Evolutionary conservation across 768 basidiomycete species (phyloP), one percentile per base, ranked within the genome.

Genomic region (Mycena floridula): DNA sequence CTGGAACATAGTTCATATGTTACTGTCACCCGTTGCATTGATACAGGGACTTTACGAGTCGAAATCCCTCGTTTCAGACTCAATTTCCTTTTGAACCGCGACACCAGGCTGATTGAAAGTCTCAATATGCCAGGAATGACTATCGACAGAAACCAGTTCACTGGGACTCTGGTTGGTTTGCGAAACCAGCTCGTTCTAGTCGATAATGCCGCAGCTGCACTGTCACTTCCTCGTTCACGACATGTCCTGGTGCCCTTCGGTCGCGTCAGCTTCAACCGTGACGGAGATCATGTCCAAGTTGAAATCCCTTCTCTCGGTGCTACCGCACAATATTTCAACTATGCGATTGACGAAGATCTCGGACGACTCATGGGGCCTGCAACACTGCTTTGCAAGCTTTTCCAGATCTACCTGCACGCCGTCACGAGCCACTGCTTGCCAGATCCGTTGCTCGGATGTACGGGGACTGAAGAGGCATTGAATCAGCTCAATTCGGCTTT

Each of bases 131-230:
- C n/a, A n/a, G 18, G 18, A 13, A 73, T 72, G 62, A 54, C 69
- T 13, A 57, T 75, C n/a, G 70, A 74, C 42, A 1, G 41, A 2
- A 40, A 58, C 26, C 76, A 76, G 46, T 70, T 61, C 1, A 55
- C 56, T 1, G 72, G 72, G 1, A 67, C 72, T 1, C 54, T 79
- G 52, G 62, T 73, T 28, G 77, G 76, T 13, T 51, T 78, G 25
- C 28, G 38, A 25, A 63, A 56, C 27, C 66, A 74, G 15, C 60
- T 77, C 4, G 61, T 76, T 32, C 61, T 70, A 13, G 3, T 35
- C 3, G 32, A 35, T 13, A 42, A 52, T 20, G 18, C 22, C 12
- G 28, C 23, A 25, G 51, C 49, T 36, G 13, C 7, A 18, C 32
- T 30, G 7, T 50, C 45, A 13, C 54, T 55, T 23, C 53, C 50